Evolutionary conservation across 257 asterid species (phyloP).

Genomic region (Pogostemon cablin): DNA sequence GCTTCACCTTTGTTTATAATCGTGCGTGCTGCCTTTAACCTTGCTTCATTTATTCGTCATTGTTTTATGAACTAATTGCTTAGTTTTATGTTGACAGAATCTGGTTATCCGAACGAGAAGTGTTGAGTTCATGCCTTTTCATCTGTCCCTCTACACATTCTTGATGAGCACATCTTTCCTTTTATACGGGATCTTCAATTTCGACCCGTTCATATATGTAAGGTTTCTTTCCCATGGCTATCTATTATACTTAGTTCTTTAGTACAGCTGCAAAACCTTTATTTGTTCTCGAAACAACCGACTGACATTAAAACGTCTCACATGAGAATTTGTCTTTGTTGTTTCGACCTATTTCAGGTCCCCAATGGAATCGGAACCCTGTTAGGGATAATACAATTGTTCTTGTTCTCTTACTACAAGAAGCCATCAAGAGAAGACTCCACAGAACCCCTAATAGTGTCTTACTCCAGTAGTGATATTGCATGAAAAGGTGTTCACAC

Average conservation of each 20-base stretch:
- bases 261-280: background rate
- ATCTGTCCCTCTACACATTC: conserved; percentile 59
- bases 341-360: conserved; percentile 39
- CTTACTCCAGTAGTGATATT: conserved; percentile 35
- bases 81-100: conserved; percentile 43
- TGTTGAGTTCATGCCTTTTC: conserved; percentile 69
- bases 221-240: conserved; percentile 20
- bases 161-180: conserved; percentile 67
- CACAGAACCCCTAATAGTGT: conserved; percentile 47
- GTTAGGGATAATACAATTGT: conserved; percentile 49
- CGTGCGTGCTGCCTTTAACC: conserved; percentile 37
- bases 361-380: conserved; percentile 71
- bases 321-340: background rate
- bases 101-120: conserved; percentile 63
- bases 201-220: conserved; percentile 64
- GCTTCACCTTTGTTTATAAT: conserved; percentile 69
- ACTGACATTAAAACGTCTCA: no score
- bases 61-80: background rate
- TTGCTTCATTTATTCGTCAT: conserved; percentile 5
- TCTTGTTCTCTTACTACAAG: conserved; percentile 50
- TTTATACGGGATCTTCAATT: conserved; percentile 57
- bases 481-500: conserved; percentile 32
- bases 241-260: conserved; percentile 10
- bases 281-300: background rate
- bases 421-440: conserved; percentile 46